Conservation (phyloP, 164 flowering plant species). For the Cinnamomum chago region DNA sequence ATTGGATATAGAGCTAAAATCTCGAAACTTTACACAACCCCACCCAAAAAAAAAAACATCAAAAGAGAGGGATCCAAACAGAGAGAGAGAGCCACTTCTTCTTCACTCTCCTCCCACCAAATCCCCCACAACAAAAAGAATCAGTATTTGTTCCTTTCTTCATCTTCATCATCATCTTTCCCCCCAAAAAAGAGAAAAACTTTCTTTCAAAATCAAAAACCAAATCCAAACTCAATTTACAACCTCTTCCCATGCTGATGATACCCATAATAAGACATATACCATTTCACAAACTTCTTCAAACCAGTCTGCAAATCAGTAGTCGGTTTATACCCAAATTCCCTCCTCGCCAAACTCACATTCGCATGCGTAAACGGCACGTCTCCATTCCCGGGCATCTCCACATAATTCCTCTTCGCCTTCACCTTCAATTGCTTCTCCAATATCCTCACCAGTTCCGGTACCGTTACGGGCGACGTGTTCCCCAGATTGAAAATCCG, state of each 20-base stretch:
- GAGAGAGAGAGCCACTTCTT: neutral
- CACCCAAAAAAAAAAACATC: neutral
- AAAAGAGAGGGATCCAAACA: neutral
- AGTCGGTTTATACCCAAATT: slow-evolving; percentile 22
- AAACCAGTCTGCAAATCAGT: slow-evolving; percentile 20
- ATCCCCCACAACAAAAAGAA: neutral
- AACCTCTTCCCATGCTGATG: slow-evolving; percentile 5
- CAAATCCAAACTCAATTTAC: neutral
- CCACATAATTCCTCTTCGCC: slow-evolving; percentile 19
- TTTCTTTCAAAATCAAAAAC: neutral
- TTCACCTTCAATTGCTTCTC: slow-evolving; percentile 19
- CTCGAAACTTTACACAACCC: neutral
- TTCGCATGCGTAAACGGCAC: slow-evolving; percentile 23
- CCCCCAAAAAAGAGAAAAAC: neutral
- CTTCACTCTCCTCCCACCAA: neutral
- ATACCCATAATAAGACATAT: slow-evolving; percentile 18
- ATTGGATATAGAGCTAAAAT: neutral
- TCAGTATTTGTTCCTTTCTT: neutral
- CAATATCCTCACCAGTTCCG: slow-evolving; percentile 13
- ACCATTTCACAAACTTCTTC: slow-evolving; percentile 22
- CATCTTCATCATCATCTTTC: neutral
- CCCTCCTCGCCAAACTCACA: slow-evolving; percentile 10
- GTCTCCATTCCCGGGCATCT: slow-evolving; percentile 24
- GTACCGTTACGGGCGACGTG: slow-evolving; percentile 23
- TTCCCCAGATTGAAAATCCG: slow-evolving; percentile 21